Conservation (phyloP, 2,329 filamentous ascomycete genomes). For the Lachnellula occidentalis region DNA sequence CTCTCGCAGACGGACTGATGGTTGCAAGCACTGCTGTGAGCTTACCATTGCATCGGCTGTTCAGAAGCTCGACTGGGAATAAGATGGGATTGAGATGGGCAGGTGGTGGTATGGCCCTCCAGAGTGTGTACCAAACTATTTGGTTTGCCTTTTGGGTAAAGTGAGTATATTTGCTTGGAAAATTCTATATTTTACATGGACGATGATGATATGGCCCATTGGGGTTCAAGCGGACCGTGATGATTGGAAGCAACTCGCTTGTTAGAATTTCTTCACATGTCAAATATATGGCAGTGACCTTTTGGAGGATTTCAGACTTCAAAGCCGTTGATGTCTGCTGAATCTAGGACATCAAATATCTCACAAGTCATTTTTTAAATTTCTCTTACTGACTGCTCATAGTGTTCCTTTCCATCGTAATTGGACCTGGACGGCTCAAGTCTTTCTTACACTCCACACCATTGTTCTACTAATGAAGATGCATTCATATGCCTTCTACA, state of each 20-base stretch:
- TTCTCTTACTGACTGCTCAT: constrained; percentile 19
- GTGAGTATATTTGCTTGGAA: constrained; percentile 32
- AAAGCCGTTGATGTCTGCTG: not conserved
- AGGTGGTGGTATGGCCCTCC: constrained; percentile 70
- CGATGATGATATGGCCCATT: not conserved
- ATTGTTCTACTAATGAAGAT: constrained; percentile 97
- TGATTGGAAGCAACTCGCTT: not conserved
- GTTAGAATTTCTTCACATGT: too few relatives aligned
- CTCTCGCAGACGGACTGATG: constrained; percentile 79
- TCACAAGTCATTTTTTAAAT: not conserved
- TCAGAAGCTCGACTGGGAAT: constrained; percentile 47
- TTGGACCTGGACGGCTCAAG: constrained; percentile 97
- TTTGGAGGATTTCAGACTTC: not conserved
- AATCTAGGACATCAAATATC: not conserved
- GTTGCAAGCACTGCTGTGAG: constrained; percentile 66
- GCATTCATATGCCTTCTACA: constrained; percentile 98
- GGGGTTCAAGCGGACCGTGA: not conserved
- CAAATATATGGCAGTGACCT: not conserved
- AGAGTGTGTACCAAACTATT: constrained; percentile 71
- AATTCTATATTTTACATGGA: too few relatives aligned
- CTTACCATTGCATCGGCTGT: constrained; percentile 67
- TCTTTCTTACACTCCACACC: constrained; percentile 87
- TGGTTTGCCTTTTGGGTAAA: constrained; percentile 83
- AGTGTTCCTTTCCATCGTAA: constrained; percentile 74
- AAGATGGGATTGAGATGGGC: constrained; percentile 63